A percentile compares a stretch with the other conserved stretches of the same genome.
Conservation (phyloP, 306 rosid genomes). For the Rosa lucieae region DNA sequence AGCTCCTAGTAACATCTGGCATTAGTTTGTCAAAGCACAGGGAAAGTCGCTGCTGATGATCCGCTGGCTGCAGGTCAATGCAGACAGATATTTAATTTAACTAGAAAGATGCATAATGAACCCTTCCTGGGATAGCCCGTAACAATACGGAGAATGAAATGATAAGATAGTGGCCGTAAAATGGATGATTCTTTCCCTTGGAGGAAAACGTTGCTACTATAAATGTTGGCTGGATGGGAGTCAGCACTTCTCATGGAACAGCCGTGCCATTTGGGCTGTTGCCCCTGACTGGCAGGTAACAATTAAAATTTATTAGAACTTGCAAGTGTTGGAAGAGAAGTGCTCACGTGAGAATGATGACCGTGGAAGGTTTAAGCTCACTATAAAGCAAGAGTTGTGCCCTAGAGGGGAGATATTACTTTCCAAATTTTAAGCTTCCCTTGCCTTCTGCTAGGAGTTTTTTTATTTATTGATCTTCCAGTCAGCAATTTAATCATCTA, state of each 20-base stretch:
- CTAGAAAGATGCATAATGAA: neutral
- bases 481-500: neutral
- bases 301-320: no score
- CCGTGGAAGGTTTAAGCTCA: no score
- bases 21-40: constrained; percentile 58
- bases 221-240: neutral
- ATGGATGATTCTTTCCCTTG: neutral
- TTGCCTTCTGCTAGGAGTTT: no score
- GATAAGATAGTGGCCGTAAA: neutral
- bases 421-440: no score
- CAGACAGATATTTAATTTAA: neutral
- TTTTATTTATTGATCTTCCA: neutral
- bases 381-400: no score
- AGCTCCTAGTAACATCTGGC: constrained; percentile 59
- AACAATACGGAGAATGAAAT: neutral
- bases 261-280: neutral
- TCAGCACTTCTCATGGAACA: neutral
- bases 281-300: neutral
- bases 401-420: no score
- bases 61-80: constrained; percentile 43
- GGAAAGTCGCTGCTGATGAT: constrained; percentile 55
- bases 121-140: neutral
- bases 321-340: no score
- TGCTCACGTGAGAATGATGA: no score
- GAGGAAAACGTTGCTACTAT: neutral